Evolutionary conservation across 2,329 filamentous ascomycete species (phyloP), one percentile per base, ranked within the genome.

Genomic region (Fusarium palustre): DNA sequence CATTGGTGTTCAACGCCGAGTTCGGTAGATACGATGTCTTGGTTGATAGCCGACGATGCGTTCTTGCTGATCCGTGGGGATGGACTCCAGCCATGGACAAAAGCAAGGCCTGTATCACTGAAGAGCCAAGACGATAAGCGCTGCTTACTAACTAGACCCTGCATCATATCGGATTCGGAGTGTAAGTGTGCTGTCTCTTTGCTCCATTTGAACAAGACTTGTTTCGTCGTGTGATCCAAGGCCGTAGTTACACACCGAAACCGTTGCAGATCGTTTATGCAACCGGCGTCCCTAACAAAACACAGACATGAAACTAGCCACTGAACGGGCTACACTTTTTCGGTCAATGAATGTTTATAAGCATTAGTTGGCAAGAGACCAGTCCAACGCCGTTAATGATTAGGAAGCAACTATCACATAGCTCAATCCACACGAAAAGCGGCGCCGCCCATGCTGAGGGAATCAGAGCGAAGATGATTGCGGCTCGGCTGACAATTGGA

Each of bases 381-480:
- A 66, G 48, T 49, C 33, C 45, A 61, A 49, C n/a, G 53, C 43
- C 43, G 39, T 39, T 28, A 13, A 47, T 28, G 11, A 47, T 60
- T 46, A 50, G 49, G 45, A 42, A 59, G 42, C 42, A 34, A 10
- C 53, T 38, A 68, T 25, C 38, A 13, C 55, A 39, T 61, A 61
- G 52, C 45, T 50, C 62, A 58, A 60, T 55, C 55, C 66, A 61
- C 48, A 33, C 46, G 30, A 53, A 42, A 64, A 59, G 59, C 59
- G 49, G 60, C 53, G 57, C 47, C 39, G 55, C 45, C 34, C 25
- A 31, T 54, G 55, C 28, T 10, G 55, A 62, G 50, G 69, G 67
- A 74, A 74, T 72, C 69, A 74, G 54, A 56, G 59, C 38, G 34
- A 54, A 47, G 36, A 28, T 45, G 38, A 68, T 71, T 72, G 64